Evolutionary conservation across 495 filamentous ascomycete species (phyloP).

Genomic region (Penicillium steckii): DNA sequence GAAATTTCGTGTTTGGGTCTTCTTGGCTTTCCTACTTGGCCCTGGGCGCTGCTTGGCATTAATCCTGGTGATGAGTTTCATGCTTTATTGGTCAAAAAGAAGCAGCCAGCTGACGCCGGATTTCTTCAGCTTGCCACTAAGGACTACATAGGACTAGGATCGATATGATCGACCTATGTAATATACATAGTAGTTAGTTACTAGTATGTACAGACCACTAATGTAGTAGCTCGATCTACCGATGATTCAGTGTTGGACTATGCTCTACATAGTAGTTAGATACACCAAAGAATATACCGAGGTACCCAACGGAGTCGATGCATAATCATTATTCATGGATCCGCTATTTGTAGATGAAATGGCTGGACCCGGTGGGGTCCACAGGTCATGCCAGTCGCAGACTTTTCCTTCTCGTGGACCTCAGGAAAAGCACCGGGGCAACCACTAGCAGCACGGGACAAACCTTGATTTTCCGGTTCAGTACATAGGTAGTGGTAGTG

Average conservation of each 20-base stretch:
- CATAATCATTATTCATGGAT: background rate
- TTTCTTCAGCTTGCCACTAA: conserved; percentile 5
- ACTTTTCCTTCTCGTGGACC: conserved; percentile 9
- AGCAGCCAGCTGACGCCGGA: background rate
- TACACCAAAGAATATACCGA: no score
- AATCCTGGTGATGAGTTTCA: background rate
- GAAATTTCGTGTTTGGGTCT: background rate
- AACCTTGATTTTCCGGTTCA: background rate
- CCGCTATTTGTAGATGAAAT: background rate
- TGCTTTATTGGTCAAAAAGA: background rate
- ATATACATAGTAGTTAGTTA: no score
- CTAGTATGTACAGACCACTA: no score
- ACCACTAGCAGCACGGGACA: background rate
- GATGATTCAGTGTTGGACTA: no score
- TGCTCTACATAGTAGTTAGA: no score
- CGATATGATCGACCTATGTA: no score
- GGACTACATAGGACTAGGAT: background rate
- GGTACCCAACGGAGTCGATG: background rate
- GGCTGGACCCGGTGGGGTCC: background rate
- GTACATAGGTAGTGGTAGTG: no score
- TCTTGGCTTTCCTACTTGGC: background rate
- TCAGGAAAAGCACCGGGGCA: background rate
- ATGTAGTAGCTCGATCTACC: no score
- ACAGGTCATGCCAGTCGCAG: conserved; percentile 4
- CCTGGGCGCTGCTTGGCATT: conserved; percentile 7